Conservation (phyloP, 2,329 filamentous ascomycete species). For the Dothistroma septosporum region DNA sequence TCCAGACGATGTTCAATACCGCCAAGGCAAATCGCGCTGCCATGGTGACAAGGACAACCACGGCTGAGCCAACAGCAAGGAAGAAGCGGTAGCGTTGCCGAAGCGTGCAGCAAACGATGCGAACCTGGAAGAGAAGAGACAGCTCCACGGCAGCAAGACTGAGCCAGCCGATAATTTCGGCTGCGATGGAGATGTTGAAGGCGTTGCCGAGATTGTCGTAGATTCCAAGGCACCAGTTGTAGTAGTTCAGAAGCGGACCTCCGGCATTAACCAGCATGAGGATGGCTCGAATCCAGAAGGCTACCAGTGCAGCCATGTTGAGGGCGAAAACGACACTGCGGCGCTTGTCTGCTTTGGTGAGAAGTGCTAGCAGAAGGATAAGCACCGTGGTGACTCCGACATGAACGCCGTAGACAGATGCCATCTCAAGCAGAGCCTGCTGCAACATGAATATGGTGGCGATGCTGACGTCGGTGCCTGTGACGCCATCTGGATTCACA, state of each 20-base stretch:
- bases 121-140: constrained; percentile 60
- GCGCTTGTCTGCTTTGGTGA: constrained; percentile 65
- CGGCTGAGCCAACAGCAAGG: constrained; percentile 47
- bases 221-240: constrained; percentile 29
- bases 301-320: constrained; percentile 57
- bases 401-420: constrained; percentile 66
- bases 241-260: constrained; percentile 55
- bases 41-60: constrained; percentile 50
- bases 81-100: constrained; percentile 39
- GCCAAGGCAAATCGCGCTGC: constrained; percentile 52
- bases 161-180: constrained; percentile 49
- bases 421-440: constrained; percentile 43
- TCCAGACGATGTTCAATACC: constrained; percentile 43
- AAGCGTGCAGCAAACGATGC: constrained; percentile 56
- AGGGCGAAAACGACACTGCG: constrained; percentile 61
- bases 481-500: constrained; percentile 41
- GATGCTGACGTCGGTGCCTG: constrained; percentile 41
- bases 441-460: constrained; percentile 44
- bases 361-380: constrained; percentile 60
- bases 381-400: constrained; percentile 65
- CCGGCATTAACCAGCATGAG: constrained; percentile 59
- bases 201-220: constrained; percentile 21
- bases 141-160: constrained; percentile 54
- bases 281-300: constrained; percentile 58
- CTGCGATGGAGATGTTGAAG: constrained; percentile 41